These are phyloP conservation scores for Pseudogymnoascus destructans DNA, from an alignment of 2,329 filamentous ascomycete genomes.

Conservation along the genomic window DNA sequence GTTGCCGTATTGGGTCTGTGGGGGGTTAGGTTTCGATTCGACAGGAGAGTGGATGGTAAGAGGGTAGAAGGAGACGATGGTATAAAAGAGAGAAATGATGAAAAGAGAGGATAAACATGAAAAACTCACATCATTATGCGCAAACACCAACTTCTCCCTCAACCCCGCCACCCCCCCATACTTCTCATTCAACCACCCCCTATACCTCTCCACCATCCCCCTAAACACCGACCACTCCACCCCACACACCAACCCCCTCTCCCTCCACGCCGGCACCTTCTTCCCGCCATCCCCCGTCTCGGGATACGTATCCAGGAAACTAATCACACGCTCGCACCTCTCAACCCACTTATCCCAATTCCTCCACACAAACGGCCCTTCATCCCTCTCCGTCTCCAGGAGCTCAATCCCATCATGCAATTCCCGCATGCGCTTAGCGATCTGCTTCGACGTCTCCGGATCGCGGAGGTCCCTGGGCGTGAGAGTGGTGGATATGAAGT, in stretches of 20 bases:
- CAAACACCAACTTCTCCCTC: slow-evolving; percentile 70
- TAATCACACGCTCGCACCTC: slow-evolving; percentile 38
- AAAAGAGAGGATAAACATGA: not conserved
- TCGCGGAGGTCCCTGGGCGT: slow-evolving; percentile 64
- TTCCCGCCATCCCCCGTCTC: slow-evolving; percentile 24
- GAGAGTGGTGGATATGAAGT: slow-evolving; percentile 71
- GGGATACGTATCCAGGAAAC: slow-evolving; percentile 45
- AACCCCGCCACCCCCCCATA: slow-evolving; percentile 57
- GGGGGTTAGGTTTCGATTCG: slow-evolving; percentile 10
- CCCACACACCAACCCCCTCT: slow-evolving; percentile 66
- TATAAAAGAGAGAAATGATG: slow-evolving; percentile 10
- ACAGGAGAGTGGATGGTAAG: not conserved
- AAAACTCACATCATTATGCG: slow-evolving; percentile 80
- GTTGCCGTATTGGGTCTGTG: slow-evolving; percentile 92
- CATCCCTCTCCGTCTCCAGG: slow-evolving; percentile 60
- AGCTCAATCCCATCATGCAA: slow-evolving; percentile 88
- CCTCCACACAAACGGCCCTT: slow-evolving; percentile 71
- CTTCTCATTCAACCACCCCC: slow-evolving; percentile 55
- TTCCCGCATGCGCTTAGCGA: slow-evolving; percentile 95
- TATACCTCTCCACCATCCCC: slow-evolving; percentile 61
- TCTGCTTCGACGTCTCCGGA: slow-evolving; percentile 75
- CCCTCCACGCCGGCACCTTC: slow-evolving; percentile 44
- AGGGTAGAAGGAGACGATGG: slow-evolving; percentile 10
- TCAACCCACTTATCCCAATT: slow-evolving; percentile 74
- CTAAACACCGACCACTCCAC: slow-evolving; percentile 72